phyloP scores from a whole-genome alignment of 805 yeast species.

The Sungouiozyma intestinalis region DNA sequence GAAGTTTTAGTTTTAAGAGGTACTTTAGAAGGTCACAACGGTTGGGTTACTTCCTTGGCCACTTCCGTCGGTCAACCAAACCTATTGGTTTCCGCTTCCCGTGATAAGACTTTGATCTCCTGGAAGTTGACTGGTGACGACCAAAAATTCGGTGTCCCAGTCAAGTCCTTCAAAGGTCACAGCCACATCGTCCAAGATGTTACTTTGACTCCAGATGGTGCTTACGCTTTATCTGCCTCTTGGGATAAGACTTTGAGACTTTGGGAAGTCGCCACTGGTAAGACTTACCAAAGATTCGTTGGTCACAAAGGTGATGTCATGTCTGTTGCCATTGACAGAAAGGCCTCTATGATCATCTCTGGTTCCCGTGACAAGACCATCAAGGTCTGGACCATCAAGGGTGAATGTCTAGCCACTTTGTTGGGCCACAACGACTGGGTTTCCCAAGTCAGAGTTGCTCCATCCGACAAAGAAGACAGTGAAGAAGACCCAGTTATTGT shows the following conservation, averaged over 20 bases:
- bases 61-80: slow-evolving; percentile 98
- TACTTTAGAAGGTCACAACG: slow-evolving; percentile 94
- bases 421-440: slow-evolving; percentile 99
- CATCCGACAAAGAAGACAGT: slow-evolving; percentile 34
- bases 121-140: slow-evolving; percentile 97
- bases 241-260: slow-evolving; percentile 99
- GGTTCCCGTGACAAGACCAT: slow-evolving; percentile 99
- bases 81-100: slow-evolving; percentile 93
- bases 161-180: slow-evolving; percentile 96
- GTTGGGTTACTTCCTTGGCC: slow-evolving; percentile 98
- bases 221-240: slow-evolving; percentile 95
- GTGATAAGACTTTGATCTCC: slow-evolving; percentile 97
- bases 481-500: slow-evolving; percentile 51
- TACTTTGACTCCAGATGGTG: slow-evolving; percentile 95
- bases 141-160: slow-evolving; percentile 95
- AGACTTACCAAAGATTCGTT: slow-evolving; percentile 85
- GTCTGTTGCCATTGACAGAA: slow-evolving; percentile 91
- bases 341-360: slow-evolving; percentile 96
- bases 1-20: slow-evolving; percentile 99
- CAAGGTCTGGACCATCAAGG: slow-evolving; percentile 98
- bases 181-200: slow-evolving; percentile 98
- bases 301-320: slow-evolving; percentile 98
- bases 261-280: slow-evolving; percentile 95
- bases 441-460: slow-evolving; percentile 94
- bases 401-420: slow-evolving; percentile 91